These are phyloP conservation scores for Eimeria nieschulzi DNA, from an alignment of 169 alveolate species.

Conservation along the genomic window DNA sequence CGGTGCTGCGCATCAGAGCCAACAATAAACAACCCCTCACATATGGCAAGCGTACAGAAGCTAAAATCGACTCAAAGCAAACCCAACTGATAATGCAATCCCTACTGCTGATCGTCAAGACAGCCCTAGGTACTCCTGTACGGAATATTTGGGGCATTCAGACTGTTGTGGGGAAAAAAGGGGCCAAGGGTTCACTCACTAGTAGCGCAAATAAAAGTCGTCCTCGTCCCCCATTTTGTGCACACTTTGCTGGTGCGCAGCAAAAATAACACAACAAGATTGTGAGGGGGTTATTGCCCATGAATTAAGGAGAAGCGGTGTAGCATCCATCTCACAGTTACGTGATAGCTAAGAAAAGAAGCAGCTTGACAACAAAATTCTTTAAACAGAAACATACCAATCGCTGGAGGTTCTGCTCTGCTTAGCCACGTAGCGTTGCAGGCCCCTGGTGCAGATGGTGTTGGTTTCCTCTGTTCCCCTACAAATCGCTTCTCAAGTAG, in stretches of 20 bases:
- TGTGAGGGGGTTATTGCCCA: too few species aligned
- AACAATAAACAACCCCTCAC: background rate
- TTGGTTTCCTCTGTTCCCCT: too few species aligned
- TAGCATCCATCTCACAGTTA: too few species aligned
- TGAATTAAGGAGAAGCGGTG: too few species aligned
- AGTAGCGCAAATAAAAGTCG: constrained; percentile 74
- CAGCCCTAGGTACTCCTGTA: background rate
- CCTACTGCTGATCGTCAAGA: background rate
- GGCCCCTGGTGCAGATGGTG: too few species aligned
- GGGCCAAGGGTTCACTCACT: constrained; percentile 18
- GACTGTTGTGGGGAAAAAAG: background rate
- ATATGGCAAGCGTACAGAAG: background rate
- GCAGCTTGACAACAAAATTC: too few species aligned
- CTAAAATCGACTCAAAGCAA: background rate
- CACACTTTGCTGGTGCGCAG: background rate
- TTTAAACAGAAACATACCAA: too few species aligned
- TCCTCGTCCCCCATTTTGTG: constrained; percentile 60
- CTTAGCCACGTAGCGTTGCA: too few species aligned
- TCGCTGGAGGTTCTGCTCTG: too few species aligned
- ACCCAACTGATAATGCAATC: too few species aligned
- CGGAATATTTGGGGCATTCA: background rate
- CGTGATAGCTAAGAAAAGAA: too few species aligned
- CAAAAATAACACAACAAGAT: background rate
- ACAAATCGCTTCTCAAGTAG: too few species aligned
- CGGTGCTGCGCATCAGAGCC: constrained; percentile 79